These are phyloP conservation scores for Phytopythium delawarense DNA, from an alignment of 352 stramenopile species.

Conservation along the genomic window DNA sequence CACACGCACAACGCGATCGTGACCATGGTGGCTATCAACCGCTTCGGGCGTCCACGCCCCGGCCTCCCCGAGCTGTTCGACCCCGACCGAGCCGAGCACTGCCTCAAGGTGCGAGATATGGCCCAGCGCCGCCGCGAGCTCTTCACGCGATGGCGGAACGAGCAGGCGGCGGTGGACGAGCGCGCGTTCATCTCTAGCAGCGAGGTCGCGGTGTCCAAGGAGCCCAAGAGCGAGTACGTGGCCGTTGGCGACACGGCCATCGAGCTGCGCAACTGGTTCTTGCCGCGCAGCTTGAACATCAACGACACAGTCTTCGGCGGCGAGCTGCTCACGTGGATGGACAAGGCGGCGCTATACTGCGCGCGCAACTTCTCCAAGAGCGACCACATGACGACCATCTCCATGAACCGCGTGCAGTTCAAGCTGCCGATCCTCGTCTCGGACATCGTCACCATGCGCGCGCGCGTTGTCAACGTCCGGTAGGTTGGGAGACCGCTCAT, in stretches of 20 bases:
- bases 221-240: slow-evolving; percentile 40
- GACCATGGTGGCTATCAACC: slow-evolving; percentile 63
- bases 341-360: slow-evolving; percentile 62
- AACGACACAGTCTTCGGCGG: slow-evolving; percentile 70
- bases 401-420: slow-evolving; percentile 74
- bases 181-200: slow-evolving; percentile 28
- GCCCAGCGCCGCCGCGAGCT: slow-evolving; percentile 36
- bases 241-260: slow-evolving; percentile 54
- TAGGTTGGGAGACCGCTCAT: slow-evolving; percentile 15
- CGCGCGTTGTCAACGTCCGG: slow-evolving; percentile 60
- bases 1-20: slow-evolving; percentile 58
- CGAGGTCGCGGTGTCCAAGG: slow-evolving; percentile 22
- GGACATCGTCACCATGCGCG: slow-evolving; percentile 58
- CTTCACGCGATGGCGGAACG: slow-evolving; percentile 30
- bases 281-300: slow-evolving; percentile 66
- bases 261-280: slow-evolving; percentile 67
- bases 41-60: slow-evolving; percentile 32
- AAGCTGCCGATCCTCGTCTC: slow-evolving; percentile 54
- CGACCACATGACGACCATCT: slow-evolving; percentile 71
- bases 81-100: slow-evolving; percentile 31
- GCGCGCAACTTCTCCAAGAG: slow-evolving; percentile 70
- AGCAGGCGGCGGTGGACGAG: slow-evolving; percentile 41
- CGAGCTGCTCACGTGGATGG: slow-evolving; percentile 61
- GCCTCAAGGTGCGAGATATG: slow-evolving; percentile 35
- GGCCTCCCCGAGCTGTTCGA: slow-evolving; percentile 43